These are phyloP conservation scores for Lotus japonicus DNA, from an alignment of 306 rosid genomes.

Conservation along the genomic window DNA sequence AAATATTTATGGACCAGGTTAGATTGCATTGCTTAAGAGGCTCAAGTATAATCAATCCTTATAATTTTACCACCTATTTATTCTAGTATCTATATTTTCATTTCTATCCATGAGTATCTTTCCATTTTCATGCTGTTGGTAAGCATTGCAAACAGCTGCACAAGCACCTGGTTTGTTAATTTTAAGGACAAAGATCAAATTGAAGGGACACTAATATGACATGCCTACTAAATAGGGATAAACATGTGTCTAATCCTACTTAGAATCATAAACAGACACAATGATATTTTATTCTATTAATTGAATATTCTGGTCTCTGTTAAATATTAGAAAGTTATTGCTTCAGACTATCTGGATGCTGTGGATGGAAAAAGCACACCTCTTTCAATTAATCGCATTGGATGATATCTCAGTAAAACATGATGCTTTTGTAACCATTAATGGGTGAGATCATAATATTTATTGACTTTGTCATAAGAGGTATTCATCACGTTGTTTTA, in stretches of 20 bases:
- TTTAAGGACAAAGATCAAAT: neutral
- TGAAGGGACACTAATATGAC: constrained; percentile 3
- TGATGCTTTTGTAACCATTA: constrained; percentile 12
- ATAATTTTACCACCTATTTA: neutral
- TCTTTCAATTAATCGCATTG: neutral
- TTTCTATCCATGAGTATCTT: neutral
- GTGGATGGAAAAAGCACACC: neutral
- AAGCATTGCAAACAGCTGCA: neutral
- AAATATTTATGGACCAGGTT: neutral
- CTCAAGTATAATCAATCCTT: neutral
- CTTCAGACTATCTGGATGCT: neutral
- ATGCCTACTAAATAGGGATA: neutral
- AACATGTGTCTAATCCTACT: neutral
- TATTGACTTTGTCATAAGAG: constrained; percentile 5
- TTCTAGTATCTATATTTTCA: neutral
- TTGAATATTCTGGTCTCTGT: neutral
- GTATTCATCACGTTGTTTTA: neutral
- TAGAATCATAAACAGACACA: constrained; percentile 8
- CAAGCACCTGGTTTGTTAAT: constrained; percentile 11
- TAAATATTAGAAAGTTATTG: neutral
- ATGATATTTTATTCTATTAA: neutral
- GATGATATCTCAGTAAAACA: neutral
- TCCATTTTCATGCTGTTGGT: constrained; percentile 6
- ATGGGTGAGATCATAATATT: constrained; percentile 5
- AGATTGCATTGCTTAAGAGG: constrained; percentile 2